Conservation (phyloP, 2,329 filamentous ascomycete genomes). For the Penicillium sp. region DNA sequence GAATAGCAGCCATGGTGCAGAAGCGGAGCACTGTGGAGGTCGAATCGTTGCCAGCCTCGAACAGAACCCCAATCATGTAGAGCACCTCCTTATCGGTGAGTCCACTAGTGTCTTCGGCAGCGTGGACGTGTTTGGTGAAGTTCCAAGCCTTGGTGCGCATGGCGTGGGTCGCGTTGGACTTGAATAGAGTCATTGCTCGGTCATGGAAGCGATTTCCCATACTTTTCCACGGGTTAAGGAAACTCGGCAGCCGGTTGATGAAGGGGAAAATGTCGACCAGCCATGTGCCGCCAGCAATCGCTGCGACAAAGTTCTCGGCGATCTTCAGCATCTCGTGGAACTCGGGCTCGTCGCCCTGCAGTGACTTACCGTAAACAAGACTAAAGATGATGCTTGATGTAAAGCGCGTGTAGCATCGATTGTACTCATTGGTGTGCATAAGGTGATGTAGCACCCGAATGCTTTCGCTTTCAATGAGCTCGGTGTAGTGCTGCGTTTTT, state of each 20-base stretch:
- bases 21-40: slow-evolving; percentile 46
- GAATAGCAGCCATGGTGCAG: slow-evolving; percentile 35
- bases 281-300: no score
- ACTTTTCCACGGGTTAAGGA: slow-evolving; percentile 43
- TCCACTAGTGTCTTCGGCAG: slow-evolving; percentile 35
- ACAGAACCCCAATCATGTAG: slow-evolving; percentile 43
- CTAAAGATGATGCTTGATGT: no score
- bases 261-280: slow-evolving; percentile 44
- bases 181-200: slow-evolving; percentile 4
- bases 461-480: no score
- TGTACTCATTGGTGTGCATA: no score
- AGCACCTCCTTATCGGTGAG: slow-evolving; percentile 43
- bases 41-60: slow-evolving; percentile 47
- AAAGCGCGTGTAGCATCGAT: no score
- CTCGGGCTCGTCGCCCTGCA: no score
- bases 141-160: slow-evolving; percentile 18
- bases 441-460: no score
- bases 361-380: no score
- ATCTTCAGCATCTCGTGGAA: no score
- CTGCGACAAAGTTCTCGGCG: no score
- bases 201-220: slow-evolving; percentile 13
- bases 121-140: slow-evolving; percentile 17
- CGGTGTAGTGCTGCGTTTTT: no score
- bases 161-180: background rate
- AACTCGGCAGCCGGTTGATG: slow-evolving; percentile 40